Percentiles rank a stretch among this genome's conserved stretches.
Conservation (phyloP, 169 alveolate genomes). For the Cryptosporidium baileyi region DNA sequence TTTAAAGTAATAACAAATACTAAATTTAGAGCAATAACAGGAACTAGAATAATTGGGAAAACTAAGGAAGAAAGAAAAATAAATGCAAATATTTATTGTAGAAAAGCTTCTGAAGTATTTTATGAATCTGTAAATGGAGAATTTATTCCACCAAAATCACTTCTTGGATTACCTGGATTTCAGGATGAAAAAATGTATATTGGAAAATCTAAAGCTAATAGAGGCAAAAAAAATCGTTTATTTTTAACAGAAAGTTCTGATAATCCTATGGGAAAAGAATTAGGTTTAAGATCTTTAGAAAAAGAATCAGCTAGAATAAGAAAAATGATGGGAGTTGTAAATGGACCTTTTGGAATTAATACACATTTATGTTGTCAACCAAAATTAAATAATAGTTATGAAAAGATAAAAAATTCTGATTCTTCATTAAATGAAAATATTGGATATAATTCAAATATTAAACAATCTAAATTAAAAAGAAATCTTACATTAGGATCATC, state of each 20-base stretch:
- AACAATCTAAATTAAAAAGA: neutral
- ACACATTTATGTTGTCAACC: neutral
- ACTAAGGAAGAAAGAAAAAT: slow-evolving; percentile 41
- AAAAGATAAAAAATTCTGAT: neutral
- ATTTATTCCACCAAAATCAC: slow-evolving; percentile 7
- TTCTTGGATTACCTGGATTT: slow-evolving; percentile 37
- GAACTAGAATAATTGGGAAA: slow-evolving; percentile 46
- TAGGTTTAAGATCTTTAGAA: slow-evolving; percentile 19
- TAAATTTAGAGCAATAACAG: slow-evolving; percentile 29
- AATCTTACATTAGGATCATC: neutral
- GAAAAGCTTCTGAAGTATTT: slow-evolving; percentile 44
- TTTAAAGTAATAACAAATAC: slow-evolving; percentile 14
- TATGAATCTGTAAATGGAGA: slow-evolving; percentile 54
- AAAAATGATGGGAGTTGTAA: neutral
- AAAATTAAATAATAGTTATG: neutral
- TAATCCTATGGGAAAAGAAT: slow-evolving; percentile 41
- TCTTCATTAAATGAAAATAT: no score
- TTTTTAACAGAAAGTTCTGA: slow-evolving; percentile 29
- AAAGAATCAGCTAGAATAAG: slow-evolving; percentile 45
- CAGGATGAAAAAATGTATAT: neutral
- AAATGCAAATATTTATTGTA: slow-evolving; percentile 31
- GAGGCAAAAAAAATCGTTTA: slow-evolving; percentile 20
- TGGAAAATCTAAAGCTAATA: slow-evolving; percentile 20
- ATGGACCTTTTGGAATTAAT: slow-evolving; percentile 31
- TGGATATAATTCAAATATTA: no score